A percentile compares a stretch with the other conserved stretches of the same genome.
phyloP scores from a whole-genome alignment of 2,329 filamentous ascomycete genomes.

The Alternaria sp. region DNA sequence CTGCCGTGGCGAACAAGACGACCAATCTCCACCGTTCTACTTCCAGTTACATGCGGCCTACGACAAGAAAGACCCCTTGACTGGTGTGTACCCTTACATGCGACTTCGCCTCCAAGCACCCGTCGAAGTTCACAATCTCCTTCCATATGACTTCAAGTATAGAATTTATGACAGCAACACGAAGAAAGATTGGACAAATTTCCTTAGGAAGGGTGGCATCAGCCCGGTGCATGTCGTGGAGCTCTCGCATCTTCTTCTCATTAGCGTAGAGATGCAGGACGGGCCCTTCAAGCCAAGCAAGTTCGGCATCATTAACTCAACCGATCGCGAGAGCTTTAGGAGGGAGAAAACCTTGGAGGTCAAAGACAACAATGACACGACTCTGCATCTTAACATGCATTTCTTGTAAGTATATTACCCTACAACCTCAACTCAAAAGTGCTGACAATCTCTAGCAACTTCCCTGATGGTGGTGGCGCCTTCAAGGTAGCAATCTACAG shows the following conservation, averaged over 20 bases:
- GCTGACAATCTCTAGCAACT: conserved; percentile 58
- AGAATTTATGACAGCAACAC: conserved; percentile 99
- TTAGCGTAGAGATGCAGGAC: conserved; percentile 97
- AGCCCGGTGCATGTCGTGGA: conserved; percentile 98
- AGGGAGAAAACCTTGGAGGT: conserved; percentile 81
- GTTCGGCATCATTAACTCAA: conserved; percentile 95
- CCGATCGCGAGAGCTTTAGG: conserved; percentile 84
- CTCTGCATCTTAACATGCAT: conserved; percentile 83
- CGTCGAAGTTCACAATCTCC: conserved; percentile 89
- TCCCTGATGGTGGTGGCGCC: conserved; percentile 90
- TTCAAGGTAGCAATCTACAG: conserved; percentile 97
- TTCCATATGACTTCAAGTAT: conserved; percentile 99
- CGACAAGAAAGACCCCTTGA: conserved; percentile 83
- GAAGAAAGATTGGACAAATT: conserved; percentile 99
- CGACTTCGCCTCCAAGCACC: conserved; percentile 89
- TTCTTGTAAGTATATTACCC: conserved; percentile 69
- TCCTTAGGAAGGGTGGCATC: conserved; percentile 92
- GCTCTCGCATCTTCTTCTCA: conserved; percentile 86
- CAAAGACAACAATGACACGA: conserved; percentile 83
- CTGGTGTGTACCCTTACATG: conserved; percentile 93
- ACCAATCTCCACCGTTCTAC: conserved; percentile 83
- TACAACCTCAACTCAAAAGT: not conserved
- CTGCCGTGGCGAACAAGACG: conserved; percentile 84
- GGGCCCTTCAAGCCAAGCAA: conserved; percentile 94
- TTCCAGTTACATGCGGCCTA: conserved; percentile 92